phyloP scores from a whole-genome alignment of 371 early-diverging fungal genomes.

The Actinomortierella ambigua region DNA sequence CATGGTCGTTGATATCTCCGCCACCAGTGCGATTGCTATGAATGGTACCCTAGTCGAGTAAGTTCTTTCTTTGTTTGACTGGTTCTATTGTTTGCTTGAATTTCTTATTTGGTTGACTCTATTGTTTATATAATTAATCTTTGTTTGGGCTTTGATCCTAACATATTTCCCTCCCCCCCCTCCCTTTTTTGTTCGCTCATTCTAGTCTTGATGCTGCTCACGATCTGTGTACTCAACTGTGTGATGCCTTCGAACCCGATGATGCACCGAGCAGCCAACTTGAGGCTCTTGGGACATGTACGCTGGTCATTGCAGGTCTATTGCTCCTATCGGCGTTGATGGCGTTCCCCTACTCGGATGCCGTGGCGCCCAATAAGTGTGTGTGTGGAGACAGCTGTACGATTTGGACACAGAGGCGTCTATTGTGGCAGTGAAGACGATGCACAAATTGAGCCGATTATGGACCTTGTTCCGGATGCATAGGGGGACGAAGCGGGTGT shows the following conservation, averaged over 20 bases:
- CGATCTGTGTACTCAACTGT: slow-evolving; percentile 33
- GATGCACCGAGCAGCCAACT: slow-evolving; percentile 45
- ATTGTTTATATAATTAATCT: no score
- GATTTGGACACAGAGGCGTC: slow-evolving; percentile 22
- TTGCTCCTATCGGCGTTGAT: slow-evolving; percentile 22
- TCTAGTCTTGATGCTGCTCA: slow-evolving; percentile 36
- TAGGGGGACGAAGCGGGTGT: slow-evolving; percentile 12
- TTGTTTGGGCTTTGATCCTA: no score
- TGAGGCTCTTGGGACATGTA: slow-evolving; percentile 34
- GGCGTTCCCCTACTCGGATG: slow-evolving; percentile 24
- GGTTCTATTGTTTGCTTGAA: background rate
- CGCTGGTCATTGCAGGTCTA: slow-evolving; percentile 14
- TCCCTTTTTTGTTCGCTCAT: background rate
- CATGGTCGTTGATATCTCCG: slow-evolving; percentile 50
- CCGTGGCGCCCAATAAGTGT: slow-evolving; percentile 28
- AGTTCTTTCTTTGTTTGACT: slow-evolving; percentile 3
- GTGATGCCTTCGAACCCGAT: slow-evolving; percentile 45
- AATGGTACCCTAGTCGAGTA: slow-evolving; percentile 61
- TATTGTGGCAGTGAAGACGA: slow-evolving; percentile 47
- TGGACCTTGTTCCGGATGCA: slow-evolving; percentile 36
- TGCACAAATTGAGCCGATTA: slow-evolving; percentile 44
- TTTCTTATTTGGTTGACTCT: no score
- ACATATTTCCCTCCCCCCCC: background rate
- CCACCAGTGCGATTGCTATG: slow-evolving; percentile 48
- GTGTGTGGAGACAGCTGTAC: slow-evolving; percentile 25